A percentile compares a stretch with the other conserved stretches of the same genome.
phyloP scores from a whole-genome alignment of 1,284 basidiomycete species.

The Earliella scabrosa region DNA sequence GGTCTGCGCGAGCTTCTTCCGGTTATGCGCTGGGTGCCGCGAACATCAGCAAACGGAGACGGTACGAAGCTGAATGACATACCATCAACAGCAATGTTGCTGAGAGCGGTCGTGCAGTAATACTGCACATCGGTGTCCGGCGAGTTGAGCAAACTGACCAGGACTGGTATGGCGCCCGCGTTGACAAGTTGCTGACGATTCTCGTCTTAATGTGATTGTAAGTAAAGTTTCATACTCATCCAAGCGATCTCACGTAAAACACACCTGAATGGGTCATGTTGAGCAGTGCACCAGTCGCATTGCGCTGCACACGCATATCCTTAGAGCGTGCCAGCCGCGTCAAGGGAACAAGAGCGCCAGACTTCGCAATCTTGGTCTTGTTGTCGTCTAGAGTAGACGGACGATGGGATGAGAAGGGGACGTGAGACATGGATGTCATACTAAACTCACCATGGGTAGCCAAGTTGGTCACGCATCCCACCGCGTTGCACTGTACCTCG shows the following conservation, averaged over 20 bases:
- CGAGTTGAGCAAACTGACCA: slow-evolving; percentile 95
- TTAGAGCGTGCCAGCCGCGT: slow-evolving; percentile 97
- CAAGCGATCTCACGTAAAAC: slow-evolving; percentile 29
- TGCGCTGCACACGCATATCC: slow-evolving; percentile 99
- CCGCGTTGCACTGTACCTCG: slow-evolving; percentile 99
- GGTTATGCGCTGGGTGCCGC: slow-evolving; percentile 67
- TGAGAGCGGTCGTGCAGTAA: slow-evolving; percentile 98
- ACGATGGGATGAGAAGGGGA: neutral
- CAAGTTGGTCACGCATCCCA: slow-evolving; percentile 98
- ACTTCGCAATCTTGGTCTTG: slow-evolving; percentile 99
- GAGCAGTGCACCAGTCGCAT: slow-evolving; percentile 96
- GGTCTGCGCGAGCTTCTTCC: slow-evolving; percentile 94
- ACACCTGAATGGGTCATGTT: slow-evolving; percentile 99
- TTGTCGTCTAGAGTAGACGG: slow-evolving; percentile 79
- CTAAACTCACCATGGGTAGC: slow-evolving; percentile 88
- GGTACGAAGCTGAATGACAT: too few relatives aligned
- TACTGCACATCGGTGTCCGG: slow-evolving; percentile 99
- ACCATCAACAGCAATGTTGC: slow-evolving; percentile 98
- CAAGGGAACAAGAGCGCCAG: slow-evolving; percentile 95
- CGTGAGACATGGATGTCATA: neutral
- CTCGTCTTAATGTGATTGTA: slow-evolving; percentile 68
- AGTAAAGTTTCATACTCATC: slow-evolving; percentile 5
- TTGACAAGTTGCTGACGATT: slow-evolving; percentile 99
- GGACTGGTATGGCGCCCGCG: slow-evolving; percentile 97
- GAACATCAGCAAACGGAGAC: neutral